Percentiles rank a stretch among this genome's conserved stretches.
These are phyloP conservation scores for Populus ilicifolia DNA, from an alignment of 345 rosid genomes.

Conservation along the genomic window DNA sequence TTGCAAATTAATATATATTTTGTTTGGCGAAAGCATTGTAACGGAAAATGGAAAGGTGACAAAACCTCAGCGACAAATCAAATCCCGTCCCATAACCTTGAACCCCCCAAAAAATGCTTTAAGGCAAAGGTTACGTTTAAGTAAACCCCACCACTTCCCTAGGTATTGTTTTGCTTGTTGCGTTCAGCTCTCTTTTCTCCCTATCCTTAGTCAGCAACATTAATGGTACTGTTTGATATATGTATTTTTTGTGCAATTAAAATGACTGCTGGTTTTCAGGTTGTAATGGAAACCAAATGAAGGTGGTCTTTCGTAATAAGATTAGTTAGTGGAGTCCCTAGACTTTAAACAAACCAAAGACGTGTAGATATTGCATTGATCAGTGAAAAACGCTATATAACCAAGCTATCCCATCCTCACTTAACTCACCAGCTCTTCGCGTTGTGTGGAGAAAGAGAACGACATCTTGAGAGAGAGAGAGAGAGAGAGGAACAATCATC, in stretches of 20 bases:
- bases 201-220: neutral
- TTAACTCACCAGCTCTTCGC: neutral
- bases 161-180: neutral
- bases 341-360: conserved; percentile 12
- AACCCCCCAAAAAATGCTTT: neutral
- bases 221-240: neutral
- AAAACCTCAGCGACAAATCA: neutral
- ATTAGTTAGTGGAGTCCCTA: conserved; percentile 34
- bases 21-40: neutral
- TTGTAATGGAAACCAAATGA: neutral
- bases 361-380: conserved; percentile 13
- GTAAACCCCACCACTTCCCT: conserved; percentile 9
- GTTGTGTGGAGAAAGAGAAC: neutral
- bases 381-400: conserved; percentile 1
- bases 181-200: neutral
- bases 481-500: neutral
- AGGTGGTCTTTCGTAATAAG: neutral
- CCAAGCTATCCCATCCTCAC: neutral
- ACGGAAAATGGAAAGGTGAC: neutral
- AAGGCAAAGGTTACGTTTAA: conserved; percentile 2
- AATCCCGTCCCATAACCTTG: neutral
- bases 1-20: neutral
- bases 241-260: too few species aligned
- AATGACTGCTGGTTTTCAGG: neutral
- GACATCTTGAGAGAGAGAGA: neutral